phyloP scores from a whole-genome alignment of 1,284 basidiomycete genomes.

The Sporisorium sorghi region DNA sequence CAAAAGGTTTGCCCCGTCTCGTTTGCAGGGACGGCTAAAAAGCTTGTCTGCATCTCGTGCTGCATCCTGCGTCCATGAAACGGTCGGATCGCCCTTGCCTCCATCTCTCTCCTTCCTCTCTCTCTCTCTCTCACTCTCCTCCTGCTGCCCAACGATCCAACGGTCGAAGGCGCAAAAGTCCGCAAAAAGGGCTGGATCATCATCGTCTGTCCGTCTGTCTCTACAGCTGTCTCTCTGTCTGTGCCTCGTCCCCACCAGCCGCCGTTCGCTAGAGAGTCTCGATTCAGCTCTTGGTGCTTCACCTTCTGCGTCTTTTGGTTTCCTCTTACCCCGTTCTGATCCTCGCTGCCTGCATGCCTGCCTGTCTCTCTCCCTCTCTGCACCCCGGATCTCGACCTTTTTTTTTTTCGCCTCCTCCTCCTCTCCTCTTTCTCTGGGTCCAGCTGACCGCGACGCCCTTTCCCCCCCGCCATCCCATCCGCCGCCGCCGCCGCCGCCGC shows the following conservation, averaged over 20 bases:
- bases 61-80: constrained; percentile 3
- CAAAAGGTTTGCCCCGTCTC: constrained; percentile 9
- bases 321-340: constrained; percentile 4
- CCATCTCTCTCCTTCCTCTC: not conserved
- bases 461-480: not conserved
- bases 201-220: not conserved
- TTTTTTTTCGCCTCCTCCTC: not conserved
- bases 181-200: not conserved
- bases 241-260: no score
- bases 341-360: no score
- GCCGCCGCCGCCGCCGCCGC: not conserved
- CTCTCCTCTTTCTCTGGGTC: no score
- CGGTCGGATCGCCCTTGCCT: constrained; percentile 5
- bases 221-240: not conserved
- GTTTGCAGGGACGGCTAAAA: not conserved
- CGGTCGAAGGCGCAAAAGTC: not conserved
- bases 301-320: not conserved
- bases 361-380: not conserved
- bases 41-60: not conserved
- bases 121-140: not conserved
- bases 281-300: no score
- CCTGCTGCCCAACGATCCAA: not conserved
- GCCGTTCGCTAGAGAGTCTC: no score
- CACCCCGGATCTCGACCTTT: constrained; percentile 4
- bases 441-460: no score